phyloP scores from a whole-genome alignment of 768 basidiomycete species.

The Hericium erinaceus region DNA sequence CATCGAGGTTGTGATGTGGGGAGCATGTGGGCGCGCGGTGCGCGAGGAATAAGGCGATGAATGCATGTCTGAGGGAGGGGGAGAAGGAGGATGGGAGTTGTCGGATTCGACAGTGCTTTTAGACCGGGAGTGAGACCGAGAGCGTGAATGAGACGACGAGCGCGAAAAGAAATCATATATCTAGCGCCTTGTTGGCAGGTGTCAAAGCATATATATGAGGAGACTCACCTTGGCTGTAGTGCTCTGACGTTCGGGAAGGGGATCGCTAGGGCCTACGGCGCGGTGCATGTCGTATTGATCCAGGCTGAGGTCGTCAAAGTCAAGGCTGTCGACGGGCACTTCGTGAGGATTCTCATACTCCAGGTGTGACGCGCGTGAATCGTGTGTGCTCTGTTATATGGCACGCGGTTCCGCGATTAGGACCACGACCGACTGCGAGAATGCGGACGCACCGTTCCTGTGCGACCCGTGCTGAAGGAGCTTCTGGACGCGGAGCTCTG shows the following conservation, averaged over 20 bases:
- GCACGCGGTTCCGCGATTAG: background rate
- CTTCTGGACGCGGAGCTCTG: conserved; percentile 13
- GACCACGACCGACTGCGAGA: conserved; percentile 4
- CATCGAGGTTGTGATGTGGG: conserved; percentile 6
- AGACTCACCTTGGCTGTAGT: conserved; percentile 11
- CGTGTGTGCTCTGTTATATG: conserved; percentile 14
- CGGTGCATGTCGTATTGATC: conserved; percentile 7
- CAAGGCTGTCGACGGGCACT: conserved; percentile 9
- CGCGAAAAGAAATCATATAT: conserved; percentile 46
- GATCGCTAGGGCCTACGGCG: conserved; percentile 3
- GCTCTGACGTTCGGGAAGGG: background rate
- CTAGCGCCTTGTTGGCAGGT: conserved; percentile 23
- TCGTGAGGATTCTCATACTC: conserved; percentile 15
- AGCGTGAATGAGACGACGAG: conserved; percentile 51
- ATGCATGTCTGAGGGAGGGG: conserved; percentile 13
- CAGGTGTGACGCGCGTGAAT: conserved; percentile 10
- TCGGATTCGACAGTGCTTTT: conserved; percentile 11
- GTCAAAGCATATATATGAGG: background rate
- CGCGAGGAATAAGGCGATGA: conserved; percentile 10
- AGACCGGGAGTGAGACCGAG: conserved; percentile 56
- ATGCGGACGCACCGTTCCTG: conserved; percentile 5
- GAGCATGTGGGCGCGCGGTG: conserved; percentile 13
- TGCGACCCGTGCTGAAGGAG: conserved; percentile 9
- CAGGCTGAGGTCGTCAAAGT: conserved; percentile 5
- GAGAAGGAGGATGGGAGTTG: conserved; percentile 17